Evolutionary conservation across 768 basidiomycete species (phyloP).

Genomic region (Tricholoma matsutake): DNA sequence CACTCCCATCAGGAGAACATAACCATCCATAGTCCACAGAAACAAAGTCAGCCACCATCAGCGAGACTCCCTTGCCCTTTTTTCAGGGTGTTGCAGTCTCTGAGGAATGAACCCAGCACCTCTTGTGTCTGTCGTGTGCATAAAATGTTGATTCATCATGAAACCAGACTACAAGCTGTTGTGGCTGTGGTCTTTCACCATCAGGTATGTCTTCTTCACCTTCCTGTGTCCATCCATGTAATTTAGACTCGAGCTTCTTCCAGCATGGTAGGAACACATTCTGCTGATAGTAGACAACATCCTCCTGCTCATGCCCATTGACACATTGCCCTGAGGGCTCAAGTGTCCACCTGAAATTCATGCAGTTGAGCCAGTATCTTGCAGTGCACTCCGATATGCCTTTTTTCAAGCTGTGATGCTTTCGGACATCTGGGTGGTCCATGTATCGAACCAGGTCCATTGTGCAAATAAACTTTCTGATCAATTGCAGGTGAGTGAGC

Average conservation of each 20-base stretch:
- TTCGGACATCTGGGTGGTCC: conserved; percentile 3
- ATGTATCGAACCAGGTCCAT: conserved; percentile 11
- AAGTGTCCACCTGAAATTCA: conserved; percentile 26
- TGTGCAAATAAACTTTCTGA: conserved; percentile 7
- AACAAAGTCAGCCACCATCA: too few relatives aligned
- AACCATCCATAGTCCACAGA: too few relatives aligned
- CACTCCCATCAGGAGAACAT: too few relatives aligned
- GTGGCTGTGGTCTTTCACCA: neutral
- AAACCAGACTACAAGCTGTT: conserved; percentile 18
- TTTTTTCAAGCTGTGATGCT: conserved; percentile 9
- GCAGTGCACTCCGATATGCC: conserved; percentile 22
- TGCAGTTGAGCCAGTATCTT: conserved; percentile 26
- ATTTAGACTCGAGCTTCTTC: conserved; percentile 10
- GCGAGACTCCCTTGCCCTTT: too few relatives aligned
- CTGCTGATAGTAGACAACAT: conserved; percentile 31
- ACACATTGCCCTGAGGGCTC: conserved; percentile 26
- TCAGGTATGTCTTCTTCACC: conserved; percentile 1
- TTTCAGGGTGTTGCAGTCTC: too few relatives aligned
- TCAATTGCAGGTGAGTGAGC: neutral
- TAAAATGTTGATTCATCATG: conserved; percentile 13
- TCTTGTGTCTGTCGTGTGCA: too few relatives aligned
- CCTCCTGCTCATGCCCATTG: conserved; percentile 8
- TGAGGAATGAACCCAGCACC: too few relatives aligned
- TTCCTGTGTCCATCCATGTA: conserved; percentile 11
- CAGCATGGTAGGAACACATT: conserved; percentile 19